Evolutionary conservation across 148 eudicot genomes (phyloP), one percentile per base, ranked within the genome.

Genomic region (Chenopodium album): DNA sequence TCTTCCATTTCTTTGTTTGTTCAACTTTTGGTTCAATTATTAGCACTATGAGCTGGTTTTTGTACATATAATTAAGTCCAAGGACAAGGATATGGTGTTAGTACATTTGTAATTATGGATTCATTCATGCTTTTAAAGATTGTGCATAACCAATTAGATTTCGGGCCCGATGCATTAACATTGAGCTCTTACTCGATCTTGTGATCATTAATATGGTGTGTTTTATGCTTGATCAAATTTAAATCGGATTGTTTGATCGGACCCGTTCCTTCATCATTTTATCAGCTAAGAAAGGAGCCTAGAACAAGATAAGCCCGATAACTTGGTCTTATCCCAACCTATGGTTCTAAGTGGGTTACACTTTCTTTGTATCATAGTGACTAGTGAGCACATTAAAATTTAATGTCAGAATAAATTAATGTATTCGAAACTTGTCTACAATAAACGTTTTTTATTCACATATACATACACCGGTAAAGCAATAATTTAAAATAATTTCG

Each of bases 41-140:
- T 81, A 72, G 41, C 77, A 41, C 28, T 76, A 76, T 85, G 87
- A 85, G 87, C 87, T 85, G 87, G 32, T 81, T 32, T 71, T 46
- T 48, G 16, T 80, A 76, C 83, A 80, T 9, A 71, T 31, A 54
- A 44, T 63, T 59, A 69, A 81, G 77, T 69, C 80, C 71, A 70
- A 29, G 22, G 41, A 70, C 76, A 70, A 29, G 22, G 41, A 76
- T 80, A 79, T 69, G 52, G 67, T 70, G 73, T 23, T 79, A 37
- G n/a, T 75, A 74, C 79, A 68, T 44, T 71, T 60, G 65, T 6
- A 54, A 72, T 80, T 73, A 80, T 70, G 70, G 41, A 73, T 56
- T 67, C 63, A 79, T 56, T 76, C 76, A 83, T 37, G 46, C 48
- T 32, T n/a, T 77, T 82, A 8, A 44, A 47, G 79, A 74, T 68